Percentiles rank a stretch among this genome's conserved stretches.
Evolutionary conservation across 2,329 filamentous ascomycete genomes (phyloP).

Genomic region (Penicillium capsulatum): DNA sequence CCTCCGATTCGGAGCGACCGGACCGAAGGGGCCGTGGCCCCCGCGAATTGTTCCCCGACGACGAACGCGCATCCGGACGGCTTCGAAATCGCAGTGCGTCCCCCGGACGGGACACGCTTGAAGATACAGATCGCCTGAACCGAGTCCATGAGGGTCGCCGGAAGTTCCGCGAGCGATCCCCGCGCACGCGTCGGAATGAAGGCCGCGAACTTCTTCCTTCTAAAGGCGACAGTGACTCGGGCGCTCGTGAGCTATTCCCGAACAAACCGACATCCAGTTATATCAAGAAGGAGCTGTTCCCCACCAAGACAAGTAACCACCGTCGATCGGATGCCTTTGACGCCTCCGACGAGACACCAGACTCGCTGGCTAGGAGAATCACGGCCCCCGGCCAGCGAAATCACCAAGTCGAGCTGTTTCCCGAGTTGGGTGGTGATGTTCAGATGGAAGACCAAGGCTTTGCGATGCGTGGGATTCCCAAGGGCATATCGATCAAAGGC

Average conservation of each 20-base stretch:
- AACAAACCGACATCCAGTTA: constrained; percentile 42
- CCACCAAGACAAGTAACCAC: constrained; percentile 45
- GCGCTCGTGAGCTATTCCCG: constrained; percentile 48
- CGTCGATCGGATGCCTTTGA: constrained; percentile 52
- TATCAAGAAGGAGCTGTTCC: constrained; percentile 57
- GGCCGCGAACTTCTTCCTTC: constrained; percentile 60
- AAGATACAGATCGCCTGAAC: constrained; percentile 36
- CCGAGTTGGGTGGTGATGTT: constrained; percentile 25
- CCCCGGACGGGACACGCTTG: constrained; percentile 51
- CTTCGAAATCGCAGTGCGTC: constrained; percentile 59
- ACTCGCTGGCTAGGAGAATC: constrained; percentile 50
- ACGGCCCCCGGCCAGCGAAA: constrained; percentile 42
- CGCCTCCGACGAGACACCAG: constrained; percentile 52
- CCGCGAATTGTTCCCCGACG: constrained; percentile 40
- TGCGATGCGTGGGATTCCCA: constrained; percentile 41
- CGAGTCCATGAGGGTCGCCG: constrained; percentile 34
- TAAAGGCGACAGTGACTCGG: constrained; percentile 22
- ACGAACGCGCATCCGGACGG: constrained; percentile 40
- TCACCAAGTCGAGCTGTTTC: constrained; percentile 39
- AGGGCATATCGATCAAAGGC: constrained; percentile 65
- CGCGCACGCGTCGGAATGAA: constrained; percentile 34
- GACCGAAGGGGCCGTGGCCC: constrained; percentile 29
- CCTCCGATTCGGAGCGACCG: constrained; percentile 27
- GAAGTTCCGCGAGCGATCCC: constrained; percentile 44
- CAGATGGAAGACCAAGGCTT: constrained; percentile 36